These are phyloP conservation scores for Lipomyces kockii DNA, from an alignment of 805 yeast species.

Conservation along the genomic window DNA sequence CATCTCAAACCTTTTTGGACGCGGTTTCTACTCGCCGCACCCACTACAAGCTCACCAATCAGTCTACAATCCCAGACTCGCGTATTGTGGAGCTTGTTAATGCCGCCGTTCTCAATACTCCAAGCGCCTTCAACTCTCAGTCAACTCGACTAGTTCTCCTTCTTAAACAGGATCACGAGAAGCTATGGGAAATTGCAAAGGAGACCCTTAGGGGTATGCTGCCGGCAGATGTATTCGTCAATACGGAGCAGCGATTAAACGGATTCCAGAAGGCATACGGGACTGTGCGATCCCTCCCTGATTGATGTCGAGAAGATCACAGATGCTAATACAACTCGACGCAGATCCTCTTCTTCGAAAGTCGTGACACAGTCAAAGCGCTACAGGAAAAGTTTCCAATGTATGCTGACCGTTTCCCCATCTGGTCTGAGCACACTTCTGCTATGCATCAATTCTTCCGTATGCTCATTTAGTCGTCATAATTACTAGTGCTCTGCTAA, in stretches of 20 bases:
- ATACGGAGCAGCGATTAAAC: constrained; percentile 51
- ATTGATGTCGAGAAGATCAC: constrained; percentile 16
- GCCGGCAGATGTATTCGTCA: constrained; percentile 47
- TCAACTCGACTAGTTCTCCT: constrained; percentile 55
- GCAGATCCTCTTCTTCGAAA: constrained; percentile 50
- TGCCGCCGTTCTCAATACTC: constrained; percentile 54
- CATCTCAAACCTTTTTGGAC: constrained; percentile 26
- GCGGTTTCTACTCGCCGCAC: constrained; percentile 52
- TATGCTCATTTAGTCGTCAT: background rate
- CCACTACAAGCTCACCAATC: constrained; percentile 52
- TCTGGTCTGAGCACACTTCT: constrained; percentile 53
- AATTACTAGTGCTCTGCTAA: constrained; percentile 28
- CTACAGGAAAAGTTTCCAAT: constrained; percentile 52
- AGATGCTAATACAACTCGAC: background rate
- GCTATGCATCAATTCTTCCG: constrained; percentile 25
- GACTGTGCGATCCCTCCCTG: constrained; percentile 43
- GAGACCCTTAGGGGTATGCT: constrained; percentile 44
- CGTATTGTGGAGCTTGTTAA: constrained; percentile 52
- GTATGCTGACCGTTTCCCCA: constrained; percentile 53
- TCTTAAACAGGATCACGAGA: constrained; percentile 52
- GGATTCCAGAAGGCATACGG: constrained; percentile 55
- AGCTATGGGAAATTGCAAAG: constrained; percentile 53
- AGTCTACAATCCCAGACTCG: constrained; percentile 51
- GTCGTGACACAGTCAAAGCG: constrained; percentile 48
- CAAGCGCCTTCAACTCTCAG: constrained; percentile 60